Base-by-base conservation (phyloP, 345 rosid species). In the Odontarrhena argentea region DNA sequence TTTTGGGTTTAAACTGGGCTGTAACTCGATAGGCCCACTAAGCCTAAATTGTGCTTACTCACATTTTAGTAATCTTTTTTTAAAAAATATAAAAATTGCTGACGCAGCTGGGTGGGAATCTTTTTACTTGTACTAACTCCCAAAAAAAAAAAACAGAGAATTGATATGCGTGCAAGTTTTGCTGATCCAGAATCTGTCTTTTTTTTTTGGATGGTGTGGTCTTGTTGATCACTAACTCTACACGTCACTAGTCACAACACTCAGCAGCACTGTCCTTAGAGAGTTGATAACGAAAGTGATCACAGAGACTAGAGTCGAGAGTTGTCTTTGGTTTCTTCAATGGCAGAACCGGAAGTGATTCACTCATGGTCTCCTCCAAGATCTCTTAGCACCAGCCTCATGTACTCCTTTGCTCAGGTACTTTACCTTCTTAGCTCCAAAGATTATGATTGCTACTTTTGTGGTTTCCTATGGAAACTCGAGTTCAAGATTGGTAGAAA, bases 311-410 rank as follows among this genome's bases (percentile, higher is more conserved):
- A 59, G 46, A 59, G 44, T 30, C 54, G 34, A 54, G 62, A 46
- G 63, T 45, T 51, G 3, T 0, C 11, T 63, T 46, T 38, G 15
- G 59, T 63, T 40, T 57, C 40, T 2, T 32, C 59, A 55, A 67
- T 81, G 84, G 76, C 43, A 22, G 78, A 61, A 25, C 60, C 69
- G 13, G 86, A 78, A 71, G 86, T 88, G 70, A 89, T 92, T 36
- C 98, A 92, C 54, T 81, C 87, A 14, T 86, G 96, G 95, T 89
- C 98, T 45, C 78, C 89, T n/a, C 96, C 98, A 66, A 80, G 98
- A 67, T 89, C 98, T 9, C 95, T 92, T 62, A 92, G 96, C 67
- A 89, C 95, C 71, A 48, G 85, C 59, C 86, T 92, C 68, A 78
- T 87, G 92, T 92, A 92, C 79, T 89, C 95, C 66, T 92, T 92